These are phyloP conservation scores for Phytopythium helicoides DNA, from an alignment of 352 stramenopile genomes.

Conservation along the genomic window DNA sequence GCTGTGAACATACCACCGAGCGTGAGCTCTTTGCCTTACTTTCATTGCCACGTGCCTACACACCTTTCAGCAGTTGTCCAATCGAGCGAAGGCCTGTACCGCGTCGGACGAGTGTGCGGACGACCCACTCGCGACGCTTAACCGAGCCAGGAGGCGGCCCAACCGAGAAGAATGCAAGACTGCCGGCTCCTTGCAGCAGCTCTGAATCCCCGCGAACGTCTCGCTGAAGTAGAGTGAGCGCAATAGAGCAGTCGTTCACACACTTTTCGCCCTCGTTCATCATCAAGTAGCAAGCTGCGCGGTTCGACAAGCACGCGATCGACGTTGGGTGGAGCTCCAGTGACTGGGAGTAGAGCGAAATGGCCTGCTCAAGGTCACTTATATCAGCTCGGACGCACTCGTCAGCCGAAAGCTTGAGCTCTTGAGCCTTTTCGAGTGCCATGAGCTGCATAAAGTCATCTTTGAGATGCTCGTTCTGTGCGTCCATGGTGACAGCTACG, in stretches of 20 bases:
- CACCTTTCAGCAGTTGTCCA: constrained; percentile 38
- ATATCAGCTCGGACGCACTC: constrained; percentile 29
- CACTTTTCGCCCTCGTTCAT: constrained; percentile 46
- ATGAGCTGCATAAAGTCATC: constrained; percentile 70
- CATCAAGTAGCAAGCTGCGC: constrained; percentile 62
- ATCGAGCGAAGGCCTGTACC: constrained; percentile 47
- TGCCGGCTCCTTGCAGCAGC: constrained; percentile 3
- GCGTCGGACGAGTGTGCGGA: constrained; percentile 74
- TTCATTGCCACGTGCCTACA: not conserved
- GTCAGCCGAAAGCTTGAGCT: constrained; percentile 52
- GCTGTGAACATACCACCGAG: constrained; percentile 20
- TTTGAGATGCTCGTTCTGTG: constrained; percentile 58
- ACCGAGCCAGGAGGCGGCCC: constrained; percentile 45
- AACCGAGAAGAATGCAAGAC: constrained; percentile 58
- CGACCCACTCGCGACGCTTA: constrained; percentile 65
- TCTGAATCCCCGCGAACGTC: constrained; percentile 1
- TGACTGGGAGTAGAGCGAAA: constrained; percentile 55
- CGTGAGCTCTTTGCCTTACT: not conserved
- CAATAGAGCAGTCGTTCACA: constrained; percentile 55
- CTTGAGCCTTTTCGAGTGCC: constrained; percentile 47
- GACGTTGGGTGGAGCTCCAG: constrained; percentile 55
- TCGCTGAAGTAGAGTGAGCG: constrained; percentile 58
- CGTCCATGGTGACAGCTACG: constrained; percentile 73
- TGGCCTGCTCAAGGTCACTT: constrained; percentile 35
- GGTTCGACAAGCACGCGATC: constrained; percentile 75